Conservation (phyloP, 1,284 basidiomycete species). For the Naganishia sp. region DNA sequence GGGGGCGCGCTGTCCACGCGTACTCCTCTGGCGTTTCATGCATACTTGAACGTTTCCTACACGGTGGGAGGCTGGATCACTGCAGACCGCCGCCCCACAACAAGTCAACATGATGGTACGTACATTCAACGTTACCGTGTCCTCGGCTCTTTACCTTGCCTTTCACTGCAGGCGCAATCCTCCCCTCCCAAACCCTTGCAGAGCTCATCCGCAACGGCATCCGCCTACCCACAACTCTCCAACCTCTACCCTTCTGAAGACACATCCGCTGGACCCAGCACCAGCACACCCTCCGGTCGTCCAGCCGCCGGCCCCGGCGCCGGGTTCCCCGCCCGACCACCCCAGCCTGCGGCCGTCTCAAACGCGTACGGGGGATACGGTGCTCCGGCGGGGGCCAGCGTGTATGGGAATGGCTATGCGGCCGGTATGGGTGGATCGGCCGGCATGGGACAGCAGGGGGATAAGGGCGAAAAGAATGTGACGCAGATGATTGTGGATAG, state of each 20-base stretch:
- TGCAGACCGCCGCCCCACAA: not conserved
- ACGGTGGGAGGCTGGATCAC: not conserved
- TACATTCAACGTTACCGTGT: too few relatives aligned
- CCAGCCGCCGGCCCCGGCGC: slow-evolving; percentile 50
- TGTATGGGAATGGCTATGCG: slow-evolving; percentile 27
- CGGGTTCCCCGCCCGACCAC: slow-evolving; percentile 48
- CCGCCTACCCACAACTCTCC: slow-evolving; percentile 32
- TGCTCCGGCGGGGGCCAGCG: slow-evolving; percentile 2
- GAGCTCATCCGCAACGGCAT: slow-evolving; percentile 19
- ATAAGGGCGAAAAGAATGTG: slow-evolving; percentile 50
- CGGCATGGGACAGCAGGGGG: slow-evolving; percentile 25
- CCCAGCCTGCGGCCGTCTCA: slow-evolving; percentile 7
- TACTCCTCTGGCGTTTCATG: not conserved
- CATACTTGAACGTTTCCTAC: not conserved
- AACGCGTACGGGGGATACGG: slow-evolving; percentile 26
- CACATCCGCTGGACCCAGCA: slow-evolving; percentile 13
- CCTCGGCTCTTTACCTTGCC: not conserved
- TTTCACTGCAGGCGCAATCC: slow-evolving; percentile 19
- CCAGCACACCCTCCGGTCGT: slow-evolving; percentile 17
- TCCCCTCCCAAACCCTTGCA: slow-evolving; percentile 20
- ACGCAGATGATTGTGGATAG: slow-evolving; percentile 51
- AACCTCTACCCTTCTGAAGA: slow-evolving; percentile 33
- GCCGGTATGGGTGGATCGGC: slow-evolving; percentile 4
- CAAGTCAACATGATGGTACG: slow-evolving; percentile 23
- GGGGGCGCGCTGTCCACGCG: slow-evolving; percentile 4